Percentiles rank a stretch among this genome's conserved stretches.
Conservation (phyloP, 805 yeast species). For the Isabelozyma gotoi region DNA sequence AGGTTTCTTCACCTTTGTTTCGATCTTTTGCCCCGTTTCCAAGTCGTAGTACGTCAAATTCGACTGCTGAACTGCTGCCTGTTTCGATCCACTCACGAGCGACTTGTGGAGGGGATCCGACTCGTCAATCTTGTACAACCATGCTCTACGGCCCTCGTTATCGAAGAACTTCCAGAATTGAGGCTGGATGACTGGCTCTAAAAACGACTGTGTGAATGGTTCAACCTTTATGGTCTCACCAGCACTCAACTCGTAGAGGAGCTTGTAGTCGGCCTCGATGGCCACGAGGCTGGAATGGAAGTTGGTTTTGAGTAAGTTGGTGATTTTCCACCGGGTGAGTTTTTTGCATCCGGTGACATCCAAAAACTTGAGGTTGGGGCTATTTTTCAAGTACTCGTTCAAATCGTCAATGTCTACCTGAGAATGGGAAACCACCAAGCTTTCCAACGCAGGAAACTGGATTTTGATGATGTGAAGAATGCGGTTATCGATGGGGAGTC, state of each 20-base stretch:
- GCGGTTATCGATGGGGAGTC: constrained; percentile 52
- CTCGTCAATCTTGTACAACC: constrained; percentile 59
- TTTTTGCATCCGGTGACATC: constrained; percentile 66
- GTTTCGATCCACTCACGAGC: constrained; percentile 17
- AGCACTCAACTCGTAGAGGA: constrained; percentile 48
- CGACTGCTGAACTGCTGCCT: constrained; percentile 13
- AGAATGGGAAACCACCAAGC: constrained; percentile 44
- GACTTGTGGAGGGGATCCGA: constrained; percentile 31
- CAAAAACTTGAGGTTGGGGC: constrained; percentile 47
- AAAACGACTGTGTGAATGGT: constrained; percentile 29
- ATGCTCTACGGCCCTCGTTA: constrained; percentile 74
- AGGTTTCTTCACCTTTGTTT: constrained; percentile 45
- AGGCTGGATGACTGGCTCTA: constrained; percentile 24
- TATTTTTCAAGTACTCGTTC: constrained; percentile 29
- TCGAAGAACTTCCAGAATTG: constrained; percentile 52
- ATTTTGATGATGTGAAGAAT: constrained; percentile 38
- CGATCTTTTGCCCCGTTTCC: constrained; percentile 61
- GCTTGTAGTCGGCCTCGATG: constrained; percentile 63
- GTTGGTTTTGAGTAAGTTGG: constrained; percentile 25
- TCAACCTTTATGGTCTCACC: constrained; percentile 31
- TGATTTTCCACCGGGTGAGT: constrained; percentile 56
- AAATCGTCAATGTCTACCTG: constrained; percentile 37
- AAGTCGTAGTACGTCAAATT: constrained; percentile 59
- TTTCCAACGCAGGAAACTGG: constrained; percentile 40
- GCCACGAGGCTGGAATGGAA: constrained; percentile 44